Evolutionary conservation across 2,329 filamentous ascomycete genomes (phyloP), one percentile per base, ranked within the genome.

Genomic region (Plenodomus tracheiphilus): DNA sequence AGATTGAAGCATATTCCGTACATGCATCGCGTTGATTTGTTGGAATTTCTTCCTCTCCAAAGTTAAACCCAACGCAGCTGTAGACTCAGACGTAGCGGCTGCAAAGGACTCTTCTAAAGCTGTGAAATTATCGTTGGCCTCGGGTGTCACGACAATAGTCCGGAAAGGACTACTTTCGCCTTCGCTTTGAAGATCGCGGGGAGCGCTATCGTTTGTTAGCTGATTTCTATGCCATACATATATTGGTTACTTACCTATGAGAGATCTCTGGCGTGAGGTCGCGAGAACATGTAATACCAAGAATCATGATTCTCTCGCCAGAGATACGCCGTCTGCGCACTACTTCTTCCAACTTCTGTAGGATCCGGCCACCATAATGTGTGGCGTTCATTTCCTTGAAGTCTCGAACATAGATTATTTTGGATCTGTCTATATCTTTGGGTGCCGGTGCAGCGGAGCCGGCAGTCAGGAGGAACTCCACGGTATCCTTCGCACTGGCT

Each of bases 371-470:
- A 10, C 91, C 90, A 49, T 90, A 85, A 5, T 81, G 70, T 1
- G 88, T 86, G 64, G 82, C 81, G 60, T 81, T 84, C 8, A 99
- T 78, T 55, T 95, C 89, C 44, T 88, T 85, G 63, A 91, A 88
- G 68, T 97, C 90, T 66, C 88, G 84, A 11, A 96, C 75, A 60
- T 90, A 90, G 34, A 95, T 78, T 49, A 97, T 85, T 7, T 91
- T 79, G 19, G 79, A 79, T 41, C 78, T 66, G 62, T 66, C 50
- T 17, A 54, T 54, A 17, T 59, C 66, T 47, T 45, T 44, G 45
- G 51, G 21, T 55, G 53, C 25, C 39, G 41, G 8, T 37, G 41
- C 47, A 42, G 51, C 62, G 54, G 50, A 58, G 39, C 43, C 56
- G 20, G 65, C 30, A n/a, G 61, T 55, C 10, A 66, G 42, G 18